Evolutionary conservation across 345 rosid species (phyloP).

Genomic region (Linum lewisii): DNA sequence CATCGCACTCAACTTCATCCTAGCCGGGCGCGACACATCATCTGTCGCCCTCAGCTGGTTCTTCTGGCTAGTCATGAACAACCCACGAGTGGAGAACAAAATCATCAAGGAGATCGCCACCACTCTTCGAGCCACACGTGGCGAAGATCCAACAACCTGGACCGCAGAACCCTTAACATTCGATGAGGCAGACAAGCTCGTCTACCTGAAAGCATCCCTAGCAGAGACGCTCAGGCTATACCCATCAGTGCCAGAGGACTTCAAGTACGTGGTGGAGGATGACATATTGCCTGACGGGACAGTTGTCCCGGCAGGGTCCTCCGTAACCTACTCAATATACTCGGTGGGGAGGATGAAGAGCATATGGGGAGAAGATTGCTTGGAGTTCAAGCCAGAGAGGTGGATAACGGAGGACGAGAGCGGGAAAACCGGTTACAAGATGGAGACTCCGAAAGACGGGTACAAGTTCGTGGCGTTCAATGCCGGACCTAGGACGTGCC

Average conservation of each 20-base stretch:
- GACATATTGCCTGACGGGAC: background rate
- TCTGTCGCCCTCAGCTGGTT: constrained; percentile 2
- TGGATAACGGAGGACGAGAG: background rate
- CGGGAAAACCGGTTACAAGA: background rate
- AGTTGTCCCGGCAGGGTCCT: background rate
- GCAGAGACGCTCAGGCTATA: constrained; percentile 1
- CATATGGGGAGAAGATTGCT: constrained; percentile 6
- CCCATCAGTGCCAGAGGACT: background rate
- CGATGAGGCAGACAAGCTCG: constrained; percentile 1
- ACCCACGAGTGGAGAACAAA: background rate
- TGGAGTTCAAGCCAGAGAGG: constrained; percentile 8
- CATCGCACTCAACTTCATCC: constrained; percentile 4
- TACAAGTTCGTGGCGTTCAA: constrained; percentile 3
- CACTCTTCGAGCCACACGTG: background rate
- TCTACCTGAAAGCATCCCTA: constrained; percentile 1
- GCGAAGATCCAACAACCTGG: background rate
- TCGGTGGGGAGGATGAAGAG: constrained; percentile 5
- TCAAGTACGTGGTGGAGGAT: constrained; percentile 5
- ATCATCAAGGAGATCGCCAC: background rate
- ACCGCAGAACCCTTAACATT: background rate
- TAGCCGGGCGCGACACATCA: constrained; percentile 2
- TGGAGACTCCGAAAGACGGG: constrained; percentile 1
- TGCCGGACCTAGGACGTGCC: constrained; percentile 2
- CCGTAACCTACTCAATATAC: background rate
- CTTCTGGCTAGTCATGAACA: constrained; percentile 6